These are phyloP conservation scores for Agaricus blazei DNA, from an alignment of 768 basidiomycete genomes.

Conservation along the genomic window DNA sequence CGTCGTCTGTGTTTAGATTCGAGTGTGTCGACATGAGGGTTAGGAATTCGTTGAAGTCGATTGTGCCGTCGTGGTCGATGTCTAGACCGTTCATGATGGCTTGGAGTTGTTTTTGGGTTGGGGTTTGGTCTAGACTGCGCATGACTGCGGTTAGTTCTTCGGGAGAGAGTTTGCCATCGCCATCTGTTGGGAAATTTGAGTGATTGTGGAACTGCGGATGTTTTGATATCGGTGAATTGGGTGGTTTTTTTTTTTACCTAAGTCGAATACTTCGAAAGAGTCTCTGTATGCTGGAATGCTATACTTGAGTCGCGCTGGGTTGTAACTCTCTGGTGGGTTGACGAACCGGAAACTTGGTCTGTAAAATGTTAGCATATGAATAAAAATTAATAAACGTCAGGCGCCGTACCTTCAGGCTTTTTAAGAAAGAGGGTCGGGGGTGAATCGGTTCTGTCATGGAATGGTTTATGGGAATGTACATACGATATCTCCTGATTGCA, in stretches of 20 bases:
- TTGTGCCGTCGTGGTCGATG: slow-evolving; percentile 83
- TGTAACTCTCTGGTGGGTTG: neutral
- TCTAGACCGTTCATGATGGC: slow-evolving; percentile 89
- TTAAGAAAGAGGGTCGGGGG: too few species aligned
- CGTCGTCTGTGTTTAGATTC: slow-evolving; percentile 59
- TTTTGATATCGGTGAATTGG: neutral
- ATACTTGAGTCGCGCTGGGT: neutral
- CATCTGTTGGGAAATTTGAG: slow-evolving; percentile 41
- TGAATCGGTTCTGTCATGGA: neutral
- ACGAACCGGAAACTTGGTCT: slow-evolving; percentile 7
- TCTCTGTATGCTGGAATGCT: slow-evolving; percentile 72
- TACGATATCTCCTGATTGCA: neutral
- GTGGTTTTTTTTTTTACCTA: slow-evolving; percentile 41
- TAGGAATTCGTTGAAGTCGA: slow-evolving; percentile 80
- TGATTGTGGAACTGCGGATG: too few species aligned
- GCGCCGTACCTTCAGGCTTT: slow-evolving; percentile 3
- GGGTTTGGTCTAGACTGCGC: slow-evolving; percentile 87
- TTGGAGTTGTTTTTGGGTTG: slow-evolving; percentile 81
- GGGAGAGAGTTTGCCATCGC: slow-evolving; percentile 88
- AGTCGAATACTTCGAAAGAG: slow-evolving; percentile 86
- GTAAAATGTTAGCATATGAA: neutral
- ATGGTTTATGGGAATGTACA: neutral
- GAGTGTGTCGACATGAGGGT: slow-evolving; percentile 76
- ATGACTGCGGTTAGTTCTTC: slow-evolving; percentile 87
- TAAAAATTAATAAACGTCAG: neutral